Percentiles rank a stretch among this genome's conserved stretches.
phyloP scores from a whole-genome alignment of 768 basidiomycete species.

The Termitomyces sp. region DNA sequence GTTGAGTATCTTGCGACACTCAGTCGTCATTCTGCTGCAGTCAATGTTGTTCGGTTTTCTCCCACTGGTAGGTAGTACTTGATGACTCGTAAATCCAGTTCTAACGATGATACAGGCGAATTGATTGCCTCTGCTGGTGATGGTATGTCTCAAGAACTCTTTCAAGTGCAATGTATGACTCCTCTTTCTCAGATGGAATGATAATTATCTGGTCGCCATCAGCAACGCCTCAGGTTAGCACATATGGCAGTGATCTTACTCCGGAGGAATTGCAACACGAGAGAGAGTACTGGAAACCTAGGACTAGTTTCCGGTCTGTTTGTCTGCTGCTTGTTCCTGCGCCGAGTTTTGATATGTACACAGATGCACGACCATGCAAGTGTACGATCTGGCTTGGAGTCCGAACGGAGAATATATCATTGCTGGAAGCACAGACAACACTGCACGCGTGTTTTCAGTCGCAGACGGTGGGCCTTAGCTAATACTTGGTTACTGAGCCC shows the following conservation, averaged over 20 bases:
- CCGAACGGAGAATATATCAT: constrained; percentile 92
- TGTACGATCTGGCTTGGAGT: constrained; percentile 97
- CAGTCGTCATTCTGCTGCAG: constrained; percentile 86
- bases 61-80: constrained; percentile 67
- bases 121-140: constrained; percentile 95
- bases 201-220: constrained; percentile 93
- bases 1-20: constrained; percentile 96
- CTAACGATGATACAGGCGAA: constrained; percentile 51
- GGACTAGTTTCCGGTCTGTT: constrained; percentile 74
- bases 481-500: neutral
- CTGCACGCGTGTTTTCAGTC: constrained; percentile 76
- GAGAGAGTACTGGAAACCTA: constrained; percentile 93
- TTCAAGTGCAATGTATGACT: constrained; percentile 10
- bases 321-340: neutral
- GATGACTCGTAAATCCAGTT: neutral
- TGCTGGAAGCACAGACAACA: constrained; percentile 96
- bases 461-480: constrained; percentile 51
- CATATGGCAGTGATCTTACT: constrained; percentile 79
- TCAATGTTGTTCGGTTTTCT: constrained; percentile 95
- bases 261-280: constrained; percentile 81
- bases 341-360: neutral
- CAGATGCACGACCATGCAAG: constrained; percentile 91
- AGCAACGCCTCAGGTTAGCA: constrained; percentile 57
- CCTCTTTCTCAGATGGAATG: constrained; percentile 72
- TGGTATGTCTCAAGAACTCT: constrained; percentile 49